Evolutionary conservation across 2,329 filamentous ascomycete genomes (phyloP).

Genomic region (Talaromyces sp.): DNA sequence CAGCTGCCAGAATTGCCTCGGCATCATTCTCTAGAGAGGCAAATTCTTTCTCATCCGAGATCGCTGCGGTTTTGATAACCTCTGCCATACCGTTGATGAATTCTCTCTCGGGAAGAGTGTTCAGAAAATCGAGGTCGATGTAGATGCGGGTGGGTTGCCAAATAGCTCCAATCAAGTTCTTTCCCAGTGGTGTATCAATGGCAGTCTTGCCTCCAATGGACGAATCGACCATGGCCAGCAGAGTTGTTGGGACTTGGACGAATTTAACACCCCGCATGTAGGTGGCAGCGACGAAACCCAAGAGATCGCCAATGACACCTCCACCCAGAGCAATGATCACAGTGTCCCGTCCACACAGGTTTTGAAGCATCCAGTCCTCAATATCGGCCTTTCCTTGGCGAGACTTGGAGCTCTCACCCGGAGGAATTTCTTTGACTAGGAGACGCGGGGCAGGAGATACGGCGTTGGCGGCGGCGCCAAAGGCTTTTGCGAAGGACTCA

Average conservation of each 20-base stretch:
- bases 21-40: constrained; percentile 76
- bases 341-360: constrained; percentile 84
- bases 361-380: constrained; percentile 94
- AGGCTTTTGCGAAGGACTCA: constrained; percentile 64
- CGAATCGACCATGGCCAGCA: constrained; percentile 96
- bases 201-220: constrained; percentile 98
- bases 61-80: constrained; percentile 94
- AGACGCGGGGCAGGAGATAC: constrained; percentile 56
- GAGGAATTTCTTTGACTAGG: constrained; percentile 78
- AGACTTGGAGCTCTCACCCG: constrained; percentile 90
- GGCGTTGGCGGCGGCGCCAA: constrained; percentile 47
- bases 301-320: constrained; percentile 96
- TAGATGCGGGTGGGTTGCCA: constrained; percentile 95
- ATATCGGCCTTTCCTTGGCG: constrained; percentile 90
- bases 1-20: constrained; percentile 64
- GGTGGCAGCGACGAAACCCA: constrained; percentile 92
- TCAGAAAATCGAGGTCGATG: constrained; percentile 86
- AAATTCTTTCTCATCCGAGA: constrained; percentile 89
- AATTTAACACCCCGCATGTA: constrained; percentile 98
- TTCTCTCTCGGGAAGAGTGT: constrained; percentile 82
- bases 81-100: constrained; percentile 99
- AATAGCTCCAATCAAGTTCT: constrained; percentile 92
- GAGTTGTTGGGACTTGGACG: constrained; percentile 90
- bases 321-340: constrained; percentile 92
- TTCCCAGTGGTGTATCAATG: constrained; percentile 91